Percentiles rank a stretch among this genome's conserved stretches.
These are phyloP conservation scores for Penicillium diatomitis DNA, from an alignment of 495 filamentous ascomycete species.

Conservation along the genomic window DNA sequence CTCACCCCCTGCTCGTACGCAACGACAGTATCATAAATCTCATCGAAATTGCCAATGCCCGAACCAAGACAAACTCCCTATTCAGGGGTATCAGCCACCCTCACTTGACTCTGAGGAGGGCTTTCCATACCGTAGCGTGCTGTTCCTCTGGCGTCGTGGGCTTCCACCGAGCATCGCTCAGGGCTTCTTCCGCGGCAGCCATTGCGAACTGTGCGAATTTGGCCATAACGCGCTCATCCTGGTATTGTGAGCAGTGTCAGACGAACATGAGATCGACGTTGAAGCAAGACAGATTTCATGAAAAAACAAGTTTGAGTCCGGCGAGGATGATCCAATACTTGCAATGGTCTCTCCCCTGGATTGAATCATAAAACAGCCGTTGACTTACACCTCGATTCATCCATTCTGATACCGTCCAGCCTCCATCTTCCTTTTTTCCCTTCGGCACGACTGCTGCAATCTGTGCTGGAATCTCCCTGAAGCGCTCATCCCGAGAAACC, in stretches of 20 bases:
- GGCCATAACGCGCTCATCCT: slow-evolving; percentile 84
- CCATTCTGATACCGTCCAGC: slow-evolving; percentile 73
- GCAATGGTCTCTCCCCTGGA: too few species aligned
- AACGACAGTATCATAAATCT: slow-evolving; percentile 74
- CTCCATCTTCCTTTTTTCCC: slow-evolving; percentile 45
- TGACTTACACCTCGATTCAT: slow-evolving; percentile 45
- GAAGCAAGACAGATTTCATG: too few species aligned
- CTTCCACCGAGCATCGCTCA: slow-evolving; percentile 74
- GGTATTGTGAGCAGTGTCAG: not conserved
- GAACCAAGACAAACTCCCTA: slow-evolving; percentile 89
- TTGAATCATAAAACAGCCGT: too few species aligned
- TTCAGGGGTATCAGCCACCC: not conserved
- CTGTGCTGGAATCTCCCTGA: slow-evolving; percentile 65
- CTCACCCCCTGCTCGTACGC: slow-evolving; percentile 65
- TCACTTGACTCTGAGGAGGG: not conserved
- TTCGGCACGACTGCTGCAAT: slow-evolving; percentile 75
- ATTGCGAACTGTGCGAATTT: slow-evolving; percentile 84
- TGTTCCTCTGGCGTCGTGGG: slow-evolving; percentile 51
- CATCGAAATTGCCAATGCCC: slow-evolving; percentile 88
- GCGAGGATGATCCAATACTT: too few species aligned
- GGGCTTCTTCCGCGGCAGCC: slow-evolving; percentile 77
- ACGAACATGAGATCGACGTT: not conserved
- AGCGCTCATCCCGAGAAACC: slow-evolving; percentile 45
- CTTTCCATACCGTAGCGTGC: slow-evolving; percentile 52
- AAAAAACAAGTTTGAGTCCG: too few species aligned